Conservation (phyloP, 1,284 basidiomycete genomes). For the Ceratobasidium sp. region DNA sequence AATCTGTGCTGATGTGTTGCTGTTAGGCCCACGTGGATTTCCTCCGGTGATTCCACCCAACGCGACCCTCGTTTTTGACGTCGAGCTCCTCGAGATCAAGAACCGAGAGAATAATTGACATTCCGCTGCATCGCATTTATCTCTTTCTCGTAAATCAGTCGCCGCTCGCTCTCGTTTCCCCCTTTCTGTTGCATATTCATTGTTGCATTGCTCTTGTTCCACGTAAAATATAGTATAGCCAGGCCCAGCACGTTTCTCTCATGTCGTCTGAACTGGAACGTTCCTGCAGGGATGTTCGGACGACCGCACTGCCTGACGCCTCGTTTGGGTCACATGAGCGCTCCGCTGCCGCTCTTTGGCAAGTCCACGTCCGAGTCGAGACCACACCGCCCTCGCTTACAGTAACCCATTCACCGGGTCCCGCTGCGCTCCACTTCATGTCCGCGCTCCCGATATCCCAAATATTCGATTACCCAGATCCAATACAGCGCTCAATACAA, state of each 20-base stretch:
- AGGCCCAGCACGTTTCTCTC: background rate
- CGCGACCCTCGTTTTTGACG: slow-evolving; percentile 59
- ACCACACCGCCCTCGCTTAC: slow-evolving; percentile 7
- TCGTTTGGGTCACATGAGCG: slow-evolving; percentile 21
- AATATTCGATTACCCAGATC: background rate
- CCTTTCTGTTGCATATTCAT: background rate
- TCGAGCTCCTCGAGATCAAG: slow-evolving; percentile 60
- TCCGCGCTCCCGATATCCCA: background rate
- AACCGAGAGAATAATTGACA: slow-evolving; percentile 21
- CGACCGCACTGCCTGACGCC: background rate
- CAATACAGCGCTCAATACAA: slow-evolving; percentile 2
- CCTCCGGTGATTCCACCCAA: slow-evolving; percentile 60
- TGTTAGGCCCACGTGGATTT: slow-evolving; percentile 52
- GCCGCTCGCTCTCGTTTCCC: background rate
- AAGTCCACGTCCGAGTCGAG: background rate
- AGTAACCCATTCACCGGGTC: background rate
- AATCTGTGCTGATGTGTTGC: slow-evolving; percentile 2
- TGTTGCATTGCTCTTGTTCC: background rate
- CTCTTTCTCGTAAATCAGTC: background rate
- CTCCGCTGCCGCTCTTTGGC: background rate
- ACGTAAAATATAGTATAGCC: background rate
- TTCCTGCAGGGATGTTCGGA: background rate
- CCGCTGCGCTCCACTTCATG: background rate
- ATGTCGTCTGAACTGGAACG: background rate
- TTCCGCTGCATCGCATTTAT: background rate